Base-by-base conservation (phyloP, 2,329 filamentous ascomycete genomes). In the Onygenales sp. region DNA sequence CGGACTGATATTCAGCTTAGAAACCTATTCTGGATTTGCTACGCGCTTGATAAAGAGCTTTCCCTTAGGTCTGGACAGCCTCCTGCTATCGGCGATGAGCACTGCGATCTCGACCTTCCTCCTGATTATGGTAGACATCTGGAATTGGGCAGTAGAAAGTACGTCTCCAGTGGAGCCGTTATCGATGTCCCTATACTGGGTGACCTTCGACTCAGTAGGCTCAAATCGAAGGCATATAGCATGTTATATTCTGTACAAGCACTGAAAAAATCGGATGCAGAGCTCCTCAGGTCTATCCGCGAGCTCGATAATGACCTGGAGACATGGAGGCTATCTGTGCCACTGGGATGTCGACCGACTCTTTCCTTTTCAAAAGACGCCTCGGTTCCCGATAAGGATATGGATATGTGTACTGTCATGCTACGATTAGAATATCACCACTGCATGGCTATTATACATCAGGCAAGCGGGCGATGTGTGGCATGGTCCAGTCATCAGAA, bases 261-360 rank as follows among this genome's bases (percentile, higher is more conserved):
- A 0, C 59, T 74, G 2, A 69, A 69, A 10, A 82, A 80, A 55
- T 72, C 76, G 0, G 78, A 81, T 42, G 77, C 78, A 0, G 77
- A 82, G 52, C 63, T 82, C 0, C 66, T 83, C 2, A 72, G 73
- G 8, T 73, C 77, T 2, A 81, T 83, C 10, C 74, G 79, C 5
- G 75, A 80, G 60, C 66, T 83, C 0, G 80, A 83, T 54, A 75
- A 79, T 21, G 77, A 81, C 33, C 65, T 83, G 0, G 80, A 83
- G 46, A 62, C 63, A 10, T 83, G 80, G 80, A 71, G 80, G 0
- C 58, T 73, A 1, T 77, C 78, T 0, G 60, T 82, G 0, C 75
- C 76, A 0, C 59, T 61, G 0, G 58, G 68, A 6, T 75, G 70
- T 53, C 69, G 78, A 2, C 80, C 79, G 0, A 71, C 76, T 0